Base-by-base conservation (phyloP, 2,329 filamentous ascomycete genomes). In the Dactylellina cionopaga region DNA sequence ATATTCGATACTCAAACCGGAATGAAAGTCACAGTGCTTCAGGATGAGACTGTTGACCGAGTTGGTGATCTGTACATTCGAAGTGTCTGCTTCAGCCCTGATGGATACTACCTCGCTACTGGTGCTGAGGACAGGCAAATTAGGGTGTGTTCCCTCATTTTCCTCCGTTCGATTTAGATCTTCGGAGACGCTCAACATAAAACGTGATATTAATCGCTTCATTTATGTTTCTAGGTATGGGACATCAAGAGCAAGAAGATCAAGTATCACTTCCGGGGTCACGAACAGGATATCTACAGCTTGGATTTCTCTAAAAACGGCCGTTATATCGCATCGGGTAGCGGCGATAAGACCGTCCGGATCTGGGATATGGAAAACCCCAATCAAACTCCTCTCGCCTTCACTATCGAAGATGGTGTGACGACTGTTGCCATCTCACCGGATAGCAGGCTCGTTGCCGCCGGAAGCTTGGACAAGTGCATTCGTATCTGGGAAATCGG, bases 111-210 rank as follows among this genome's bases (percentile, higher is more conserved):
- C 77, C 86, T 99, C 31, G 95, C 95, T 3, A 99, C 95, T 13
- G 95, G 95, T 79, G 95, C 95, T 1, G 95, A 99, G 80, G 95
- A 99, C 82, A 98, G 97, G 83, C 87, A 96, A 78, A 98, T 99
- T 79, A 86, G 95, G 78, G 92, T 94, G 86, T 83, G 90, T 83
- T 70, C 31, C 31, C 54, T 71, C 3, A 29, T 33, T n/a, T 47
- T n/a, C 49, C 25, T 54, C 64, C n/a, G n/a, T n/a, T n/a, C n/a
- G n/a, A n/a, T n/a, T n/a, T n/a, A n/a, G n/a, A n/a, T n/a, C n/a
- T n/a, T n/a, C n/a, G n/a, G n/a, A n/a, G n/a, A n/a, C n/a, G n/a
- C n/a, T n/a, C n/a, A n/a, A 68, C 31, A 60, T 17, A 66, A 39
- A 43, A 41, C 56, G 5, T n/a, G 11, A 6, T 22, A 25, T 17